These are phyloP conservation scores for Talaromyces atroroseus DNA, from an alignment of 2,329 filamentous ascomycete genomes.

Conservation along the genomic window DNA sequence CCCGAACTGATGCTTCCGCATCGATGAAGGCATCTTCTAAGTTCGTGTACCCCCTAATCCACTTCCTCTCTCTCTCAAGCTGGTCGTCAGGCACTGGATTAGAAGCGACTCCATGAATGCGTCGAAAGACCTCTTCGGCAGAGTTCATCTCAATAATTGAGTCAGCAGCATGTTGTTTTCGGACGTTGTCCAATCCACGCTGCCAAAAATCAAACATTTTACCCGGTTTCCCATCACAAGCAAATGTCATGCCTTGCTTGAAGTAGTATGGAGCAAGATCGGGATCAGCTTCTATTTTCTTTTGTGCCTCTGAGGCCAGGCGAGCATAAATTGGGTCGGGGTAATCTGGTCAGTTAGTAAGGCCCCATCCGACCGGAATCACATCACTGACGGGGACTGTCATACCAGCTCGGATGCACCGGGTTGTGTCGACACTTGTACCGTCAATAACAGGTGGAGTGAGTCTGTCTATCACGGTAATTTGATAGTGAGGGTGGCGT, in stretches of 20 bases:
- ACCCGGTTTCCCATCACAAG: constrained; percentile 17
- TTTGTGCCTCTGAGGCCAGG: constrained; percentile 19
- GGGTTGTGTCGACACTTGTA: constrained; percentile 27
- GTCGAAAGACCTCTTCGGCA: constrained; percentile 17
- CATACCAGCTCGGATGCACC: constrained; percentile 24
- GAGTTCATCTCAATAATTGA: constrained; percentile 10
- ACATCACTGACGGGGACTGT: not conserved
- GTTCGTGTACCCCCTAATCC: constrained; percentile 22
- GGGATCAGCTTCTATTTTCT: constrained; percentile 17
- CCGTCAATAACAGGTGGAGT: constrained; percentile 21
- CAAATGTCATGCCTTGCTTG: constrained; percentile 24
- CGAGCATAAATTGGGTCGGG: constrained; percentile 20
- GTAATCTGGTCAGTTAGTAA: constrained; percentile 17
- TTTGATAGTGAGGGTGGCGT: constrained; percentile 9
- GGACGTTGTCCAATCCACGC: constrained; percentile 6
- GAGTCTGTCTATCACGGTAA: constrained; percentile 17
- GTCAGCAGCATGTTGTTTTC: not conserved
- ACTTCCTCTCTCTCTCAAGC: constrained; percentile 11
- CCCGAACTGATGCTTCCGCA: constrained; percentile 17
- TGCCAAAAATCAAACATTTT: constrained; percentile 16
- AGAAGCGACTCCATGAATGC: constrained; percentile 19
- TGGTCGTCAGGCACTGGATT: constrained; percentile 5
- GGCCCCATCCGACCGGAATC: not conserved
- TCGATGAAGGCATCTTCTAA: constrained; percentile 22
- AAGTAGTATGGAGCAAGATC: constrained; percentile 17